phyloP scores from a whole-genome alignment of 768 basidiomycete species.

The Russula olivacea region DNA sequence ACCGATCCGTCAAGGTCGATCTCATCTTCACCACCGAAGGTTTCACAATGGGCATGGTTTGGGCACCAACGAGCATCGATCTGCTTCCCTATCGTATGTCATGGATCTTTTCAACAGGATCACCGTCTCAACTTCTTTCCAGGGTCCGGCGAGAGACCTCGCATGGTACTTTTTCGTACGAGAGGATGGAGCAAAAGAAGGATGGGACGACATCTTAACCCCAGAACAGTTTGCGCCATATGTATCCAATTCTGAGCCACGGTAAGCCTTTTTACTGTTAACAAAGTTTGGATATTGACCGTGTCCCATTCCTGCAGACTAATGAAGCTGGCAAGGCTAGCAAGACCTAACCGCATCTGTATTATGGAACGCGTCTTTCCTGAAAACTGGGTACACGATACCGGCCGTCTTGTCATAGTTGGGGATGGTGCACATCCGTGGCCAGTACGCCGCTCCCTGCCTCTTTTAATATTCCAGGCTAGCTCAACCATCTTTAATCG shows the following conservation, averaged over 20 bases:
- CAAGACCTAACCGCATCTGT: constrained; percentile 24
- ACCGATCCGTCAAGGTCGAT: background rate
- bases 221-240: constrained; percentile 16
- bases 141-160: constrained; percentile 20
- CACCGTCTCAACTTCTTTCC: background rate
- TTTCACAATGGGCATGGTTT: constrained; percentile 24
- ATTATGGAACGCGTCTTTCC: constrained; percentile 26
- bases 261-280: constrained; percentile 7
- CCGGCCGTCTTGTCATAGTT: constrained; percentile 30
- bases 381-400: constrained; percentile 34
- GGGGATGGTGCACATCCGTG: constrained; percentile 38
- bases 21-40: constrained; percentile 4
- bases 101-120: background rate
- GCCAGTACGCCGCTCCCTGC: constrained; percentile 27
- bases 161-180: constrained; percentile 28
- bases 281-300: background rate
- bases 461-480: no score
- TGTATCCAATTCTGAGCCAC: constrained; percentile 17
- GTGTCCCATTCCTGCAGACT: constrained; percentile 12
- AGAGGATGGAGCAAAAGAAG: constrained; percentile 22
- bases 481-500: background rate
- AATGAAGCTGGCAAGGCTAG: constrained; percentile 22
- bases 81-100: constrained; percentile 23
- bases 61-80: constrained; percentile 24
- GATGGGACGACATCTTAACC: constrained; percentile 21